Evolutionary conservation across 371 early-diverging fungal species (phyloP), one percentile per base, ranked within the genome.

Genomic region (Sanchytrium tribonematis): DNA sequence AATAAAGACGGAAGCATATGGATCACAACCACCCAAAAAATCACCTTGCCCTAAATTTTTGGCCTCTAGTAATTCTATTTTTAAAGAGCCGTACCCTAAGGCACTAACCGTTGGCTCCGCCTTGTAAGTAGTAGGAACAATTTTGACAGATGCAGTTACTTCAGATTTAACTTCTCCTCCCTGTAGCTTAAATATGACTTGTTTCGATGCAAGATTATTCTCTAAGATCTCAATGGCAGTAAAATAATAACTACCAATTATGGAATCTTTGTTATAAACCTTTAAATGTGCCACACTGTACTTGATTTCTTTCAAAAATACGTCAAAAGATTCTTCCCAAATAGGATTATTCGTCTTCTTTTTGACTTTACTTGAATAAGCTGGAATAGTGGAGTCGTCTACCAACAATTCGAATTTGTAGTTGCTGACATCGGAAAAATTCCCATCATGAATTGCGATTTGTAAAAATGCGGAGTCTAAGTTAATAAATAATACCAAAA

Each of bases 71-170:
- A 74, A 69, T 16, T 71, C 72, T 66, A 80, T 68, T 0, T 77
- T 73, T 22, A 80, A 30, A 1, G 80, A 69, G 2, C 80, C 80
- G 0, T 78, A 72, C 73, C 77, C 68, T 75, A 73, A 74, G 66
- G 80, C 80, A 1, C 74, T 69, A 12, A 83, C 74, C 0, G 83
- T 83, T 67, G 67, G 27, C 29, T 29, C 30, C 2, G 28, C 30
- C 22, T 30, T 30, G 1, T 30, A 2, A 29, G 30, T 30, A 29
- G 68, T 30, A 12, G 30, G 12, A 16, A 29, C 12, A 1, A 68
- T 29, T 30, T 16, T 28, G 29, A 29, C 68, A 68, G 68, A 68
- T 30, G 1, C 29, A 16, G 30, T 31, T 68, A 30, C 17, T 29
- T 28, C 30, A 68, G 28, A 68, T 17, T 30, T 2, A 28, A 68